These are phyloP conservation scores for Pharnaceum exiguum DNA, from an alignment of 148 eudicot species.

Conservation along the genomic window DNA sequence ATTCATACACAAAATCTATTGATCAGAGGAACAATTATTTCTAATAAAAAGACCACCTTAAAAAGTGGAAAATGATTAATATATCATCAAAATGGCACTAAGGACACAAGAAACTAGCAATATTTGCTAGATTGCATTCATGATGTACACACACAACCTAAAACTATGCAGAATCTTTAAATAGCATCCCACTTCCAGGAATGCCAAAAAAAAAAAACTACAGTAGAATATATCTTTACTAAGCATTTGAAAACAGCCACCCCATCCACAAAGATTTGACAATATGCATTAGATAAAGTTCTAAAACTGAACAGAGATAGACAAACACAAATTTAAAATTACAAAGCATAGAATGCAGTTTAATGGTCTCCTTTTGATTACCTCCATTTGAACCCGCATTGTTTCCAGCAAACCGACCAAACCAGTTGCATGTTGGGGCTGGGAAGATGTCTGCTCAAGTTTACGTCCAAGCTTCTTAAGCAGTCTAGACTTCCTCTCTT, in stretches of 20 bases:
- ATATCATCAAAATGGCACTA: conserved; percentile 1
- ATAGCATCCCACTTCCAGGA: neutral
- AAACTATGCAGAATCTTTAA: no score
- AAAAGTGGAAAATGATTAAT: neutral
- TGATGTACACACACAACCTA: no score
- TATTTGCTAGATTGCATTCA: no score
- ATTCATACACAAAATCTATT: conserved; percentile 8
- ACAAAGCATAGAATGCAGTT: conserved; percentile 8
- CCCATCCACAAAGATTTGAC: neutral
- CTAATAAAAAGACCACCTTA: neutral
- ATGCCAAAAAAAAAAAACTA: neutral
- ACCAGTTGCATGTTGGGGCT: conserved; percentile 64
- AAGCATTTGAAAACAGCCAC: neutral
- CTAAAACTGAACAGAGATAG: no score
- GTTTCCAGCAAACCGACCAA: conserved; percentile 87
- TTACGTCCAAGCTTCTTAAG: conserved; percentile 90
- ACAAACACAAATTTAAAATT: neutral
- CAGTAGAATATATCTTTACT: neutral
- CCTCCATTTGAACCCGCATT: conserved; percentile 99
- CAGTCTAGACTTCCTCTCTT: conserved; percentile 79
- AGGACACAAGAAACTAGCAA: neutral
- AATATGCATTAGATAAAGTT: neutral
- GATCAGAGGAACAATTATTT: neutral
- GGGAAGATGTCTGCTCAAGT: conserved; percentile 46
- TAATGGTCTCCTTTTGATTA: conserved; percentile 19